A percentile compares a stretch with the other conserved stretches of the same genome.
phyloP scores from a whole-genome alignment of 352 stramenopile species.

The Elongisporangium prolatum region DNA sequence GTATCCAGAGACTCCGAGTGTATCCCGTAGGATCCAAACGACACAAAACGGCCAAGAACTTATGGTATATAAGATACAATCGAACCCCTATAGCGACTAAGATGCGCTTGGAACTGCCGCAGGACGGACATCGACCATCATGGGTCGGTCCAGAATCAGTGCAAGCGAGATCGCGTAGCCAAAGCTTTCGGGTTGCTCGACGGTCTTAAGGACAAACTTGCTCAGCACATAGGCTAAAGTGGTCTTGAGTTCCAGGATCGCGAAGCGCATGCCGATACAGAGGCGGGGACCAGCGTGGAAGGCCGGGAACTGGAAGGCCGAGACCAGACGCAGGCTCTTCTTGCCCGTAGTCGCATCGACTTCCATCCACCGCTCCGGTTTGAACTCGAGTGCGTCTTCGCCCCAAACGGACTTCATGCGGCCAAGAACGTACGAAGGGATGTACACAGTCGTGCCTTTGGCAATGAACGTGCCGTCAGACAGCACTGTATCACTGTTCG shows the following conservation, averaged over 20 bases:
- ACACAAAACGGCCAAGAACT: too few species aligned
- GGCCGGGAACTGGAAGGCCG: conserved; percentile 46
- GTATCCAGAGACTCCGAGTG: too few species aligned
- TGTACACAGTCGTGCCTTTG: conserved; percentile 22
- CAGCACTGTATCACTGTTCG: conserved; percentile 34
- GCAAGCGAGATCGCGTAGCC: too few species aligned
- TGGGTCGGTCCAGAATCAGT: too few species aligned
- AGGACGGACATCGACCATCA: too few species aligned
- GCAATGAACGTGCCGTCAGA: conserved; percentile 49
- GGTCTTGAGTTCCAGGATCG: conserved; percentile 46
- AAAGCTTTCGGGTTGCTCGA: conserved; percentile 10
- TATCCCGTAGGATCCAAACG: too few species aligned
- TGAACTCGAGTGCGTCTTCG: conserved; percentile 32
- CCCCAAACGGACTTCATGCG: conserved; percentile 43
- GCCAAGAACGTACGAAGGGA: conserved; percentile 28
- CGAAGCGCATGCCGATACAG: conserved; percentile 48
- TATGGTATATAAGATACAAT: too few species aligned
- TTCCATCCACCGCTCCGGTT: conserved; percentile 53
- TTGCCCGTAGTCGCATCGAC: conserved; percentile 18
- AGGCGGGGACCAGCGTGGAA: conserved; percentile 48
- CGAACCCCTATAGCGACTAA: too few species aligned
- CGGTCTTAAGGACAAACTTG: conserved; percentile 28
- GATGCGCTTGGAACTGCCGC: too few species aligned
- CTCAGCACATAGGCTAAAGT: conserved; percentile 29
- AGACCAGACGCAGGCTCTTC: conserved; percentile 11